Evolutionary conservation across 305 asterid genomes (phyloP).

Genomic region (Fraxinus baroniana): DNA sequence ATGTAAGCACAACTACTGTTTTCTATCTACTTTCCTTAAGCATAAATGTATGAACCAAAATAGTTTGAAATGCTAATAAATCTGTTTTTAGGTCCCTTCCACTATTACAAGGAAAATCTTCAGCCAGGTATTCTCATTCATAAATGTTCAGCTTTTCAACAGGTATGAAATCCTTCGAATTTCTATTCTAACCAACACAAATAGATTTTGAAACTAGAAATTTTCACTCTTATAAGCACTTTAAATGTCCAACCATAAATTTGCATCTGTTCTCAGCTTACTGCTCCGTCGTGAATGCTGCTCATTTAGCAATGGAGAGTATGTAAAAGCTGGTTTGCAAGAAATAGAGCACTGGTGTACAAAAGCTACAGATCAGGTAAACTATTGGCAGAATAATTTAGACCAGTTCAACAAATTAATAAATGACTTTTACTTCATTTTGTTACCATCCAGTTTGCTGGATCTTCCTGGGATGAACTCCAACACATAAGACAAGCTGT

Average conservation of each 20-base stretch:
- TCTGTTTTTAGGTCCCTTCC: slow-evolving; percentile 62
- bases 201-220: slow-evolving; percentile 5
- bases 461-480: slow-evolving; percentile 92
- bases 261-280: slow-evolving; percentile 48
- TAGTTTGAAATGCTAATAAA: slow-evolving; percentile 15
- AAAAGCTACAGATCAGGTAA: slow-evolving; percentile 69
- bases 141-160: slow-evolving; percentile 94
- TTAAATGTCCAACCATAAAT: slow-evolving; percentile 18
- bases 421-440: slow-evolving; percentile 23
- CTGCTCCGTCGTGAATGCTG: slow-evolving; percentile 96
- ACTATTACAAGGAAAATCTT: slow-evolving; percentile 72
- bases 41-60: slow-evolving; percentile 18
- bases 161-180: slow-evolving; percentile 50
- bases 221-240: slow-evolving; percentile 16
- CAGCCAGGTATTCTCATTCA: slow-evolving; percentile 93
- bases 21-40: slow-evolving; percentile 22
- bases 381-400: background rate
- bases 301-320: slow-evolving; percentile 95
- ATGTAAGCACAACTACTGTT: slow-evolving; percentile 46
- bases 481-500: slow-evolving; percentile 93
- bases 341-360: slow-evolving; percentile 85
- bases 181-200: slow-evolving; percentile 8
- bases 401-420: slow-evolving; percentile 21
- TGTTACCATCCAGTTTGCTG: slow-evolving; percentile 51
- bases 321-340: slow-evolving; percentile 89